Evolutionary conservation across 495 filamentous ascomycete genomes (phyloP), one percentile per base, ranked within the genome.

Genomic region (Penicillium coffeae): DNA sequence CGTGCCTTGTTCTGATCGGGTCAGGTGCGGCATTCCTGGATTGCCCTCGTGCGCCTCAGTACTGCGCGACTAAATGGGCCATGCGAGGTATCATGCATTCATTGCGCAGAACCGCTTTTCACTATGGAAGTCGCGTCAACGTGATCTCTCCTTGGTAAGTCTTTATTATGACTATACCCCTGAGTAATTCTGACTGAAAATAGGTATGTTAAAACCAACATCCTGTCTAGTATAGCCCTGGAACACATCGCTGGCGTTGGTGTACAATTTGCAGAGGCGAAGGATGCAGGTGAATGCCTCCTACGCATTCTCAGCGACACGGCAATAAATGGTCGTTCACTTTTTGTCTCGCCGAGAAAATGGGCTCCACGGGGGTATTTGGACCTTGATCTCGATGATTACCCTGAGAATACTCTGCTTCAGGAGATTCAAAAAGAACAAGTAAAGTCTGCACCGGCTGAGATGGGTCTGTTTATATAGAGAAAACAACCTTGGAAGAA

Each of bases 21-120:
- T 67, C 62, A 8, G 47, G 61, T 3, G 64, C 59, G 5, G 59
- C 54, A 2, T 67, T 65, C n/a, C 35, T 65, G 5, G 64, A 67
- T 27, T 38, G 52, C 12, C 54, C 55, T 0, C 45, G 51, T 0
- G 43, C 39, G 8, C 54, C 60, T 15, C 59, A 59, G 19, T 67
- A 67, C 20, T 47, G 55, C 13, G 54, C 59, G 0, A 55, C 36
- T 1, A 67, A 65, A 19, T 67, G 62, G 62, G 64, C 59, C 13
- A 55, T 63, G 48, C 52, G 64, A 20, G 64, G 64, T 0, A 50
- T 67, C 6, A 52, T 61, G 54, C 58, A 61, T 50, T 50, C 58
- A 7, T 34, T 58, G 45, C 48, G 58, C 6, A 42, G 54, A n/a
- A 61, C 58, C 0, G 39, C 58, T 7, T 50, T 47, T 34, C 55